A percentile compares a stretch with the other conserved stretches of the same genome.
These are phyloP conservation scores for Stephania yunnanensis DNA, from an alignment of 164 flowering plant genomes.

Conservation along the genomic window DNA sequence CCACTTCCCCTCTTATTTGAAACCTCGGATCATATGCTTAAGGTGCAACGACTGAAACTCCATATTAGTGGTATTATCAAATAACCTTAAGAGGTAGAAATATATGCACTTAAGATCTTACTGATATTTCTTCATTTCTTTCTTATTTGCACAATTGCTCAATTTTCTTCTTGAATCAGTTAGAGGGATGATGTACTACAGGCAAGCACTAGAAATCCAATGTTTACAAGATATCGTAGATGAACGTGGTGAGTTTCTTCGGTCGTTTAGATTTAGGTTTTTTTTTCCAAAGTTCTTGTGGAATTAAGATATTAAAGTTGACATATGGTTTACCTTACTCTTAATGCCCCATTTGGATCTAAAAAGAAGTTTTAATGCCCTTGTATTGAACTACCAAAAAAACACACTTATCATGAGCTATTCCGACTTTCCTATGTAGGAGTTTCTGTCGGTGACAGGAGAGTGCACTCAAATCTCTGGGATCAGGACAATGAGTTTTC, in stretches of 20 bases:
- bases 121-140: not conserved
- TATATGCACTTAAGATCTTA: not conserved
- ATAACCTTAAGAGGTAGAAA: not conserved
- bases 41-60: too few relatives aligned
- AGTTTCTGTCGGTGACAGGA: slow-evolving; percentile 42
- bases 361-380: not conserved
- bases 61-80: too few relatives aligned
- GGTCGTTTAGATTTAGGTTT: not conserved
- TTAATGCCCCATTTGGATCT: too few relatives aligned
- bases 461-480: slow-evolving; percentile 24
- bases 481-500: slow-evolving; percentile 29
- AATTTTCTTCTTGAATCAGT: slow-evolving; percentile 37
- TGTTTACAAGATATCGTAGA: slow-evolving; percentile 70
- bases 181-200: slow-evolving; percentile 99
- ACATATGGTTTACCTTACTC: not conserved
- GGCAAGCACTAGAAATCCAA: slow-evolving; percentile 80
- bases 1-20: too few relatives aligned
- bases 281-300: too few relatives aligned
- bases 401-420: slow-evolving; percentile 4
- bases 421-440: slow-evolving; percentile 35
- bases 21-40: too few relatives aligned
- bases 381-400: not conserved
- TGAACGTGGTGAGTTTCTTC: slow-evolving; percentile 45
- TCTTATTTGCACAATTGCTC: not conserved
- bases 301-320: not conserved